A percentile compares a stretch with the other conserved stretches of the same genome.
Evolutionary conservation across 148 eudicot genomes (phyloP).

Genomic region (Camellia lanceoleosa): DNA sequence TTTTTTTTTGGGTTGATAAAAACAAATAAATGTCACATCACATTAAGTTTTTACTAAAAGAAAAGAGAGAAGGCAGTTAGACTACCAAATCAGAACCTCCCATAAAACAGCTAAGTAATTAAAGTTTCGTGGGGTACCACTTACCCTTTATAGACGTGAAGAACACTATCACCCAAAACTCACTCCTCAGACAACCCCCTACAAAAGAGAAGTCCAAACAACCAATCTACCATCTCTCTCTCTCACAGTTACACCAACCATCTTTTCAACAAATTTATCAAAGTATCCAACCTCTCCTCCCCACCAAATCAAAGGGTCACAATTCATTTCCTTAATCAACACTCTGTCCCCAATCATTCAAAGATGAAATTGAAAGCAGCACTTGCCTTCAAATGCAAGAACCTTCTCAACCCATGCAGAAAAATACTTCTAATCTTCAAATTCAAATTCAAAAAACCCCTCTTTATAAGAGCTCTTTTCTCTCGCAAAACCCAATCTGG

Average conservation of each 20-base stretch:
- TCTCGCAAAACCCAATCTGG: constrained; percentile 6
- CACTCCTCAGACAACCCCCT: neutral
- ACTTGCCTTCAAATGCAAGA: constrained; percentile 59
- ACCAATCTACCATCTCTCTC: constrained; percentile 14
- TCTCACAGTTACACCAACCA: neutral
- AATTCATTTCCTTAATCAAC: constrained; percentile 20
- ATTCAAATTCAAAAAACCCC: constrained; percentile 35
- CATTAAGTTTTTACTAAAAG: too few species aligned
- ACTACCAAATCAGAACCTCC: neutral
- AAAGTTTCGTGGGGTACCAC: constrained; percentile 37
- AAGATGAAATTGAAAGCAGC: constrained; percentile 32
- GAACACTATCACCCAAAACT: constrained; percentile 14
- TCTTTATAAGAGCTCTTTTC: constrained; percentile 26
- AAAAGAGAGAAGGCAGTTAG: neutral
- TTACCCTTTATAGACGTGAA: constrained; percentile 34
- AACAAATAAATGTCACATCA: too few species aligned
- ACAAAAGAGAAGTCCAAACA: neutral
- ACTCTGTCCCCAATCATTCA: constrained; percentile 14
- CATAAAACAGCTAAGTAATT: neutral
- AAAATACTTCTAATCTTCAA: constrained; percentile 39
- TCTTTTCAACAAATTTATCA: constrained; percentile 12
- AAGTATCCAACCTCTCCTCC: neutral
- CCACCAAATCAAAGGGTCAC: constrained; percentile 5
- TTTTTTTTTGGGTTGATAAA: too few species aligned
- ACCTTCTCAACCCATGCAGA: constrained; percentile 53